Evolutionary conservation across 2,329 filamentous ascomycete genomes (phyloP), one percentile per base, ranked within the genome.

Genomic region (Cladophialophora exuberans): DNA sequence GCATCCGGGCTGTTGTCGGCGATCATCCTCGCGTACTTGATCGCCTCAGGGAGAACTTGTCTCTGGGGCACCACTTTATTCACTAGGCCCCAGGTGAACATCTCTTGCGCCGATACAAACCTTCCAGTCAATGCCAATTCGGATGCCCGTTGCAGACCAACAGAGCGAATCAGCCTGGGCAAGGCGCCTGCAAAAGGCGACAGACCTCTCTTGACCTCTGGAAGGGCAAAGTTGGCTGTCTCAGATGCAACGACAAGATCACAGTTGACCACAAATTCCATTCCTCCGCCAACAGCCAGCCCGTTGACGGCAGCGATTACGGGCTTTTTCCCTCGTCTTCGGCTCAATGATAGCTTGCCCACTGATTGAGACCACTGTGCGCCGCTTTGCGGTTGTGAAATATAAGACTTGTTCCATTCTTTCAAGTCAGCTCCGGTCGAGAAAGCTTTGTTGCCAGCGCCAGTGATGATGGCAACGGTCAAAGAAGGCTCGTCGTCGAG

Each of bases 281-380:
- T 85, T 1, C 87, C 89, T 44, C 88, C 89, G 25, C 88, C 89
- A 36, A 88, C 78, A 57, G 86, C 88, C 11, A 87, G 73, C 6
- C 89, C 88, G 65, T 90, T 89, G 18, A 91, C 85, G 1, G 88
- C 89, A 2, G 84, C 86, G 23, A 92, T 80, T 45, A 93, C 77
- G 5, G 88, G 88, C 65, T 92, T 92, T 69, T 82, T 83, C 39
- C 87, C 87, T 3, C 71, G 69, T 25, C 87, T 79, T 61, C 87
- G 84, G 45, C 81, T 36, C 18, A 59, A 15, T 9, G 51, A 45
- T 15, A 46, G 23, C 2, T 30, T 74, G n/a, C 72, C 73, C 4
- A 65, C 39, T 0, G 30, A 45, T 23, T 54, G 31, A 15, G 44
- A 44, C 5, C 31, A 28, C n/a, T 28, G 28, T 9, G 36, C 39